Evolutionary conservation across 1,284 basidiomycete genomes (phyloP).

Genomic region (Cryptococcus hybrid): DNA sequence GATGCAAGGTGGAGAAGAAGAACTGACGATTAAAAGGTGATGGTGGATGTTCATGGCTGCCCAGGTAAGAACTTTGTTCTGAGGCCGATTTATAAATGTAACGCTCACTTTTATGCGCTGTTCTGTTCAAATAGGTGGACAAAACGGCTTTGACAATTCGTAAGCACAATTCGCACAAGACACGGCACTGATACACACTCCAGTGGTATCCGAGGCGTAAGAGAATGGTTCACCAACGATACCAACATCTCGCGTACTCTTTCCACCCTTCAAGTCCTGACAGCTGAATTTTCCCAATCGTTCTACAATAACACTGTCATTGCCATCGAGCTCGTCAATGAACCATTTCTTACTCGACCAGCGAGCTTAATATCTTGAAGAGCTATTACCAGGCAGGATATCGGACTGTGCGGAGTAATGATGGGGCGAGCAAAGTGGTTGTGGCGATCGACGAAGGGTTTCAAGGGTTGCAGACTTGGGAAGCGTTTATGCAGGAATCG

Average conservation of each 20-base stretch:
- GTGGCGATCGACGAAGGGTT: constrained; percentile 77
- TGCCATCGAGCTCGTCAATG: constrained; percentile 58
- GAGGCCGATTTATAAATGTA: no score
- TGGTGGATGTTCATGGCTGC: constrained; percentile 61
- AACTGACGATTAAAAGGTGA: constrained; percentile 15
- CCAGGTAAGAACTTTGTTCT: constrained; percentile 51
- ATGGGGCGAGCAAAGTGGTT: constrained; percentile 57
- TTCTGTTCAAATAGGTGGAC: constrained; percentile 30
- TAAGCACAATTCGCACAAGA: no score
- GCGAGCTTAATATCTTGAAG: constrained; percentile 27
- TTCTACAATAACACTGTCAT: constrained; percentile 31
- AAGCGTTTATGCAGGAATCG: constrained; percentile 60
- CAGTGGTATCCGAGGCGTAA: constrained; percentile 26
- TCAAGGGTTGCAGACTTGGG: constrained; percentile 73
- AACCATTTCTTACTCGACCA: constrained; percentile 33
- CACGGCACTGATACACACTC: no score
- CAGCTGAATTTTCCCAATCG: constrained; percentile 43
- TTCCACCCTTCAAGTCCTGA: constrained; percentile 51
- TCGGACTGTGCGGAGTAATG: constrained; percentile 40
- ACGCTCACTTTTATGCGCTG: no score
- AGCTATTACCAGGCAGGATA: constrained; percentile 34
- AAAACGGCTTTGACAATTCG: constrained; percentile 51
- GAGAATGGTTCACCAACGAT: constrained; percentile 38
- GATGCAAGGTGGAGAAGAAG: not conserved
- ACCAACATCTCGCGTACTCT: constrained; percentile 41